Base-by-base conservation (phyloP, 2,329 filamentous ascomycete genomes). In the Alternaria alternata region DNA sequence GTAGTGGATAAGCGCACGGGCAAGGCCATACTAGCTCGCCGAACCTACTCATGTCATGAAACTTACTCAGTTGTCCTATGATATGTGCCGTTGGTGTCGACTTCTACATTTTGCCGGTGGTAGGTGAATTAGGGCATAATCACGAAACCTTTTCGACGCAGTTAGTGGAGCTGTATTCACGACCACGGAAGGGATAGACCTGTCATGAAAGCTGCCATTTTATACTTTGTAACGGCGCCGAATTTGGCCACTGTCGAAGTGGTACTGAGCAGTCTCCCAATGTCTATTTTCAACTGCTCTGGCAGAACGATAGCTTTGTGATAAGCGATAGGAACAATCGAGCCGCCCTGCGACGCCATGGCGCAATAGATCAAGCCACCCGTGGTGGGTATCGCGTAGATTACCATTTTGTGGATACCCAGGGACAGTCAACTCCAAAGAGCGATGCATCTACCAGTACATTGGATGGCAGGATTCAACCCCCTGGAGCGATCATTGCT, bases 401-500 rank as follows among this genome's bases (percentile, higher is more conserved):
- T 24, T 24, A 24, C 24, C 6, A 24, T 7, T 24, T 24, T 24
- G 24, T 24, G 24, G 24, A 24, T 24, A 24, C 24, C 24, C 24
- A 24, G 24, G 24, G 6, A 24, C 24, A 24, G 24, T 24, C 18
- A 36, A 30, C 12, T 28, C 47, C 11, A 49, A 24, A 49, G 47
- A 49, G 47, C 11, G 18, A 3, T 28, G 30, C 47, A 49, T 49
- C 28, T 49, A 36, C 30, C 30, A 16, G 47, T 16, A 36, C 0
- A 30, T 11, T 44, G 6, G 42, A 46, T 28, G 24, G 16, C 18
- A 28, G 18, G 30, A 49, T 52, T 24, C 36, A 42, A 42, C 34
- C 49, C 49, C 49, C 42, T 49, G 32, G 36, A 36, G 47, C 47
- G 20, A 49, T 49, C 47, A 49, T 26, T 49, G 20, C 47, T 49